These are phyloP conservation scores for Trametes sanguinea DNA, from an alignment of 768 basidiomycete species.

Conservation along the genomic window DNA sequence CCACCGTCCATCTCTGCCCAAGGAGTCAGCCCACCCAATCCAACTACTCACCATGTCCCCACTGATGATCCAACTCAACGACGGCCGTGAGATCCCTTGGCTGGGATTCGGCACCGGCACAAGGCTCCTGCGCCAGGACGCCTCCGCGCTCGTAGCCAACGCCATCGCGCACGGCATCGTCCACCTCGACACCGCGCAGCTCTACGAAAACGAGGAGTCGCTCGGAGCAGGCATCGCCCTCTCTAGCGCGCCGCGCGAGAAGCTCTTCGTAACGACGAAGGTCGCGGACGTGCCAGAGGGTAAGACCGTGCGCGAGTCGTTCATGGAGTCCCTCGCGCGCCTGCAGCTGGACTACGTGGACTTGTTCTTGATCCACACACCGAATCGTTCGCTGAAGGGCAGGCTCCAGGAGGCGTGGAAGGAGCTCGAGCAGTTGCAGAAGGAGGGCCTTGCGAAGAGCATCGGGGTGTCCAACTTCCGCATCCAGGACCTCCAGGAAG, in stretches of 20 bases:
- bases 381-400: constrained; percentile 23
- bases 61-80: constrained; percentile 32
- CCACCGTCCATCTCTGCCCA: no score
- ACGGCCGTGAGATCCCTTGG: constrained; percentile 35
- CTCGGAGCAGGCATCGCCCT: constrained; percentile 32
- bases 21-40: background rate
- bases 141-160: constrained; percentile 22
- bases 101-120: constrained; percentile 39
- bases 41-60: constrained; percentile 13
- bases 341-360: constrained; percentile 40
- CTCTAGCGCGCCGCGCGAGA: constrained; percentile 33
- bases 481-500: constrained; percentile 40
- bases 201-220: constrained; percentile 36
- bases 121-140: constrained; percentile 27
- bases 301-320: constrained; percentile 33
- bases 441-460: constrained; percentile 36
- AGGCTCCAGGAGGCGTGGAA: constrained; percentile 37
- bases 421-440: constrained; percentile 39
- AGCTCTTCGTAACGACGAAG: constrained; percentile 46
- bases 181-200: constrained; percentile 38
- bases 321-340: constrained; percentile 40
- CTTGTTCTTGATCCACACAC: constrained; percentile 43
- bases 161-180: constrained; percentile 36
- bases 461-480: constrained; percentile 55
- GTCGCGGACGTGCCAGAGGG: constrained; percentile 29